Evolutionary conservation across 306 rosid genomes (phyloP), one percentile per base, ranked within the genome.

Genomic region (Macrotyloma uniflorum): DNA sequence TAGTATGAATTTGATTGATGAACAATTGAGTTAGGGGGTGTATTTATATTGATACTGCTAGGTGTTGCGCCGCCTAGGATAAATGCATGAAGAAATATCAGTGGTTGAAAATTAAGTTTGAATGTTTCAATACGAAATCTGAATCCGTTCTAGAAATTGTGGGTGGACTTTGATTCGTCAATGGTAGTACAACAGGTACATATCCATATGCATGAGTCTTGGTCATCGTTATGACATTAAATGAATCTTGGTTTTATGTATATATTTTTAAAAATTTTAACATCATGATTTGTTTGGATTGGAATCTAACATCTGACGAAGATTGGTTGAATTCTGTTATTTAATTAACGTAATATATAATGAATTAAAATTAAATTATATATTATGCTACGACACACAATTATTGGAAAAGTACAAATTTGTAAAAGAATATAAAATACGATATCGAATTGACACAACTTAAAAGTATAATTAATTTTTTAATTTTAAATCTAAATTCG

Each of bases 21-120:
- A 61, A 30, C 22, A 28, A 62, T 5, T 46, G 35, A 50, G 61
- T 9, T 45, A 7, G 16, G 42, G 40, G 9, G 8, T 63, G 68
- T 72, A 64, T 80, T 79, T 79, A 79, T 79, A 80, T 1, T 79
- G 24, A 3, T 35, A 12, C 2, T 14, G 4, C 63, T 69, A 28
- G 13, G n/a, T 2, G 1, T 5, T n/a, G 51, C 10, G 15, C 7
- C 42, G 7, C 9, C 28, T 16, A 4, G 5, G 38, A 2, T 46
- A 43, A 13, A 9, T 50, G 26, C 15, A 2, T 59, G 72, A 70
- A 22, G 16, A 47, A 57, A 47, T 58, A 9, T 61, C 10, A 12
- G 0, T 0, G 4, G 67, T 35, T 79, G 47, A 70, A 26, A 30
- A 58, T 43, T 54, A 11, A 1, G 69, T 32, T 68, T 69, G 77